Conservation (phyloP, 495 filamentous ascomycete species). For the Penicillium subrubescens region DNA sequence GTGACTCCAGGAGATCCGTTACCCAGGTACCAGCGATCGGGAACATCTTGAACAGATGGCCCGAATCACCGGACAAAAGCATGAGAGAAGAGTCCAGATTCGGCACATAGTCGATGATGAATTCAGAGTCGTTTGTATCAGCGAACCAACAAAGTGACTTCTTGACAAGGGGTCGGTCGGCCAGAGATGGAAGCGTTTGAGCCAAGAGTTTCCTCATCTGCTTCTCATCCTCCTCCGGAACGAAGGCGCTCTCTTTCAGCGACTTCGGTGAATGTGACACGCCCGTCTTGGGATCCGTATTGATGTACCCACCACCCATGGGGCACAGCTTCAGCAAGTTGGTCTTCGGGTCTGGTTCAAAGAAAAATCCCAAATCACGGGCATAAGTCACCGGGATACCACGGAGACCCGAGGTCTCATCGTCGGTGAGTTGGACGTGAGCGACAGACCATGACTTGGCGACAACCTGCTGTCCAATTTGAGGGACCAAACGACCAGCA, state of each 20-base stretch:
- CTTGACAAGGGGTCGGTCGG: conserved; percentile 50
- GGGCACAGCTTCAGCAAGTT: conserved; percentile 58
- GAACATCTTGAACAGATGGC: conserved; percentile 60
- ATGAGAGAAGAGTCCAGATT: conserved; percentile 44
- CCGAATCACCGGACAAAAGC: conserved; percentile 52
- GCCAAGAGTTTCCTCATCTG: conserved; percentile 46
- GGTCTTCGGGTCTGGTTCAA: conserved; percentile 58
- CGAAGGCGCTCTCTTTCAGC: conserved; percentile 38
- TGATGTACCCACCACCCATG: conserved; percentile 55
- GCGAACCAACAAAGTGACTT: conserved; percentile 59
- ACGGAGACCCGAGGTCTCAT: conserved; percentile 50
- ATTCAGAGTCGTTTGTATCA: conserved; percentile 57
- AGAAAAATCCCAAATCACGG: conserved; percentile 61
- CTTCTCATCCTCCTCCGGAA: conserved; percentile 52
- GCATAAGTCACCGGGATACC: conserved; percentile 58
- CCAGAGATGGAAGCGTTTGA: conserved; percentile 52
- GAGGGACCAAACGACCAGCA: conserved; percentile 41
- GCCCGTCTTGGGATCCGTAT: conserved; percentile 40
- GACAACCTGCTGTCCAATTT: conserved; percentile 41
- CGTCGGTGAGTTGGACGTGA: conserved; percentile 55
- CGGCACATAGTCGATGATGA: conserved; percentile 58
- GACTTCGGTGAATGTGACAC: conserved; percentile 35
- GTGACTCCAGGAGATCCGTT: conserved; percentile 35
- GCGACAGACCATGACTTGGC: conserved; percentile 56
- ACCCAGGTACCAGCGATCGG: conserved; percentile 56